Base-by-base conservation (phyloP, 2,329 filamentous ascomycete species). In the Colletotrichum filicis region DNA sequence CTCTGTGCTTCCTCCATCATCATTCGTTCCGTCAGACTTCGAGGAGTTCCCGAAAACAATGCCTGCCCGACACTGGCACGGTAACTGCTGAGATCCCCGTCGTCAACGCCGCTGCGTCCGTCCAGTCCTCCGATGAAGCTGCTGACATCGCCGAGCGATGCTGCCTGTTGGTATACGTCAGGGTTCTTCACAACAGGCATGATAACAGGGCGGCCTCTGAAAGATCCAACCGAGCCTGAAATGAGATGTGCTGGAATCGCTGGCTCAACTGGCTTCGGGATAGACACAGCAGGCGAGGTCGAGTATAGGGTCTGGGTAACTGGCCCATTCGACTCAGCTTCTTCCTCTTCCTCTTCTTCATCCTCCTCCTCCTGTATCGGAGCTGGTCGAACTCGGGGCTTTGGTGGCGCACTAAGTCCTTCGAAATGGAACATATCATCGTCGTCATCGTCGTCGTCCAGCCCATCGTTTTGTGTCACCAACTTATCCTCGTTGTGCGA, bases 101-200 rank as follows among this genome's bases (percentile, higher is more conserved):
- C 84, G 67, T 88, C 87, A 73, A 87, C 82, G 12, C 86, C 86
- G 67, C 83, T 87, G 69, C 84, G 82, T n/a, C 86, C 87, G 74
- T 88, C 86, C 16, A 90, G 78, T 57, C 87, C 87, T 1, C 88
- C 88, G 9, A 90, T 86, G 77, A 89, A 89, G 26, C 83, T 85
- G 73, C 82, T 84, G 59, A 89, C 80, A 22, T 86, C 82, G 49
- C 87, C 87, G 63, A 89, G 79, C 12, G 85, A 84, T 12, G 83
- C 85, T 2, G 87, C 87, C 75, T 83, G 82, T 28, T 85, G 86
- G 69, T 88, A 85, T 1, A 90, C 66, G 26, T 87, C 84, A 9
- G 86, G 83, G 61, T 87, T 84, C 60, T 83, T 84, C 58, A 90
- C 84, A 16, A 90, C 82, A 2, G 86, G 85, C 81, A 90, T 88